A percentile compares a stretch with the other conserved stretches of the same genome.
Conservation (phyloP, 495 filamentous ascomycete genomes). For the Neurospora pannonica region DNA sequence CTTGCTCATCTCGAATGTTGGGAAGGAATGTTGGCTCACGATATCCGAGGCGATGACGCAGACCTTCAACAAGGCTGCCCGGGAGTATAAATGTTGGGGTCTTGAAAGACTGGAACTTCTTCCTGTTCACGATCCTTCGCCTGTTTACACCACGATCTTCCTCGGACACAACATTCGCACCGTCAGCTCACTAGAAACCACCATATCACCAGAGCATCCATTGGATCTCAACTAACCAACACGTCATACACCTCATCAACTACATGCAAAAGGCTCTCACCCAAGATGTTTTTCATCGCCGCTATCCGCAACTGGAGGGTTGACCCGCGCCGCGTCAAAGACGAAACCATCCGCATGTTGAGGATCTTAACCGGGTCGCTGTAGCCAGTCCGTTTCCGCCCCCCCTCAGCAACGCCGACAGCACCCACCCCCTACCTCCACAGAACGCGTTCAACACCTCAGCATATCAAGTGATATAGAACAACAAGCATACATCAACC, state of each 20-base stretch:
- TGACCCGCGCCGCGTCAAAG: neutral
- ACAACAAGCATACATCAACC: too few relatives aligned
- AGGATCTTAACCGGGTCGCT: neutral
- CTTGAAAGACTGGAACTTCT: neutral
- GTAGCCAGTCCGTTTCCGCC: neutral
- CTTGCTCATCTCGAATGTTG: neutral
- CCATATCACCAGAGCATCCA: neutral
- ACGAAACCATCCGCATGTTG: neutral
- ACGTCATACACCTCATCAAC: neutral
- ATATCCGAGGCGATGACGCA: neutral
- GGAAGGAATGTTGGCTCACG: neutral
- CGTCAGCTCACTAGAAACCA: neutral
- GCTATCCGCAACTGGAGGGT: neutral
- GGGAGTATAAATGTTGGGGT: neutral
- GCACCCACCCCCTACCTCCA: neutral
- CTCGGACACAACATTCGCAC: neutral
- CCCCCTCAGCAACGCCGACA: neutral
- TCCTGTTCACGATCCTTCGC: neutral
- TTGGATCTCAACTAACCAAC: neutral
- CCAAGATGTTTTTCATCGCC: neutral
- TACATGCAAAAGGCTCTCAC: neutral
- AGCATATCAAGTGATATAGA: neutral
- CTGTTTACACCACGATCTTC: neutral
- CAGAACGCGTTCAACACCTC: neutral
- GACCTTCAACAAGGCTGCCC: neutral